Conservation (phyloP, 192 early-diverging fungal genomes). For the Funneliformis geosporum region DNA sequence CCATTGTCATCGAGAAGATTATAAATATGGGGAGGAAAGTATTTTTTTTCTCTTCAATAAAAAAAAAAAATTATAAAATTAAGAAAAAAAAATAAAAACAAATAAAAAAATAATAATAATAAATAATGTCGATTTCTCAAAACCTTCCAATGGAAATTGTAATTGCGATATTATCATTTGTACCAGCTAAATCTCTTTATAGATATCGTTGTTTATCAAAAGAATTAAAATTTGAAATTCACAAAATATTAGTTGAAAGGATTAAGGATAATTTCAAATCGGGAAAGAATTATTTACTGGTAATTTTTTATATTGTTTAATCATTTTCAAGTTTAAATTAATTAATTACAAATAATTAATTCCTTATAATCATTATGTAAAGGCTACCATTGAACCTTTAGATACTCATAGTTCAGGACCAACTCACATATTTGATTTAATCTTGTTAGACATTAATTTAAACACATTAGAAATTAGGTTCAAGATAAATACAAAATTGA, state of each 20-base stretch:
- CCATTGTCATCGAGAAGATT: too few species aligned
- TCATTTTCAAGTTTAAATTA: too few species aligned
- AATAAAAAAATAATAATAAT: too few species aligned
- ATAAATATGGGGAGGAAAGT: too few species aligned
- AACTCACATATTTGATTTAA: constrained; percentile 28
- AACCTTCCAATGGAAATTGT: neutral
- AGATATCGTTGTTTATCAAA: constrained; percentile 17
- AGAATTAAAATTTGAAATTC: constrained; percentile 23
- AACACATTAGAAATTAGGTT: neutral
- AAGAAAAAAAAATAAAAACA: too few species aligned
- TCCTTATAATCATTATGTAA: too few species aligned
- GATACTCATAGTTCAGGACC: constrained; percentile 16
- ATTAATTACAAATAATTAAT: too few species aligned
- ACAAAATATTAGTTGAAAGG: constrained; percentile 17
- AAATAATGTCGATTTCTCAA: neutral
- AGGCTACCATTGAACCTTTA: constrained; percentile 23
- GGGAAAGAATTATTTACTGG: constrained; percentile 22
- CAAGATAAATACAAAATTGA: constrained; percentile 15
- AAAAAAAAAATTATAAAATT: too few species aligned
- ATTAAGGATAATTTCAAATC: constrained; percentile 1
- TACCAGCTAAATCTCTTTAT: constrained; percentile 16
- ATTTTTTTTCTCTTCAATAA: too few species aligned
- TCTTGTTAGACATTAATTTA: neutral
- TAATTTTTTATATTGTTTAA: neutral
- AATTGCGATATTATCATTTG: constrained; percentile 17